Percentiles rank a stretch among this genome's conserved stretches.
Evolutionary conservation across 345 rosid genomes (phyloP).

Genomic region (Citropsis articulata): DNA sequence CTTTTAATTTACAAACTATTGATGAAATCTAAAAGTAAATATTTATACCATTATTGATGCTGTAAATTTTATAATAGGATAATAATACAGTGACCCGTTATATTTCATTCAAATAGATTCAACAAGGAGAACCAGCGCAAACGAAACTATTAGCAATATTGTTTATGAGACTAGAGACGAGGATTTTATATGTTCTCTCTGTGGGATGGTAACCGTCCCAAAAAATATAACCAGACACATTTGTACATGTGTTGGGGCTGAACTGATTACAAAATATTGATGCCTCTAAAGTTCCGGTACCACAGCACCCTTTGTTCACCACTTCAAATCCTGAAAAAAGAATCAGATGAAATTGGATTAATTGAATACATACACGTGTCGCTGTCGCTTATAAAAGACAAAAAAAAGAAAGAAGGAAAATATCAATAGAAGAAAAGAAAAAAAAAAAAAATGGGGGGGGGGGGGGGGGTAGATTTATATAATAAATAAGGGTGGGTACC

Average conservation of each 20-base stretch:
- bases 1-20: too few species aligned
- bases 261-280: constrained; percentile 1
- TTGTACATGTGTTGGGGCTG: constrained; percentile 2
- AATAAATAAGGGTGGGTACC: constrained; percentile 34
- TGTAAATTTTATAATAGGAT: too few species aligned
- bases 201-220: constrained; percentile 30
- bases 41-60: too few species aligned
- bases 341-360: neutral
- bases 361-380: neutral
- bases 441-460: too few species aligned
- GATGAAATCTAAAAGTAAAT: too few species aligned
- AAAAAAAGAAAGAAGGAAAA: too few species aligned
- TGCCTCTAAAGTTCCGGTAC: constrained; percentile 18
- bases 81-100: neutral
- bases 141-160: neutral
- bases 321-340: constrained; percentile 18
- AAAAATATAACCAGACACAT: constrained; percentile 18
- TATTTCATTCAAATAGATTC: neutral
- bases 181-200: constrained; percentile 15
- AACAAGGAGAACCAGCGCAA: neutral
- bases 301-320: constrained; percentile 25
- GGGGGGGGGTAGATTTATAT: too few species aligned
- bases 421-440: neutral
- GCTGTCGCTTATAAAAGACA: too few species aligned
- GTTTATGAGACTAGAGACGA: neutral